phyloP scores from a whole-genome alignment of 352 stramenopile genomes.

The Globisporangium carolinianum region DNA sequence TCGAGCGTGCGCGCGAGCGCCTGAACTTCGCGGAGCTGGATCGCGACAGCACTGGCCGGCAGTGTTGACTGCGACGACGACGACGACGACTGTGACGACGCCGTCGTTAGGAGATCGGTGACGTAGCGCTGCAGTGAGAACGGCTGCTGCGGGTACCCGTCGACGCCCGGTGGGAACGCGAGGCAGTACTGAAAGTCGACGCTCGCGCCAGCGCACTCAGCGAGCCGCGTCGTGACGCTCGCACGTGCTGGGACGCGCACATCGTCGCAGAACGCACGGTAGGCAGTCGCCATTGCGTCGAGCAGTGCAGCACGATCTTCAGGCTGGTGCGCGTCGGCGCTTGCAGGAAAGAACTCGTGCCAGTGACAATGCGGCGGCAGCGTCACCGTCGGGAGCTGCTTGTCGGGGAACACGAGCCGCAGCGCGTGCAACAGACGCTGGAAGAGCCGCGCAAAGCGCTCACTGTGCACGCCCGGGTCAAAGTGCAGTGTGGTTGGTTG shows the following conservation, averaged over 20 bases:
- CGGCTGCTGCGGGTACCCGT: slow-evolving; percentile 21
- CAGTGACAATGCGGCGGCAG: slow-evolving; percentile 38
- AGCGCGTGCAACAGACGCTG: slow-evolving; percentile 45
- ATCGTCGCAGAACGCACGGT: slow-evolving; percentile 59
- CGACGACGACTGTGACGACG: background rate
- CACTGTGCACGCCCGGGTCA: slow-evolving; percentile 45
- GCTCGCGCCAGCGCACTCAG: slow-evolving; percentile 39
- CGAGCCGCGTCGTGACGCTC: slow-evolving; percentile 35
- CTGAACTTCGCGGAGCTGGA: slow-evolving; percentile 36
- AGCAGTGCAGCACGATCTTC: slow-evolving; percentile 11
- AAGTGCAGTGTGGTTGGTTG: slow-evolving; percentile 29
- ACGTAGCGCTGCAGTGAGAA: slow-evolving; percentile 2
- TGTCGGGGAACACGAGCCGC: slow-evolving; percentile 34
- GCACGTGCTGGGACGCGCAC: slow-evolving; percentile 34
- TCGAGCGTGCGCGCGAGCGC: slow-evolving; percentile 37
- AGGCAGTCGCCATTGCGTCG: slow-evolving; percentile 36
- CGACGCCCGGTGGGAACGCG: slow-evolving; percentile 20
- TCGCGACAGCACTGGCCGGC: slow-evolving; percentile 1
- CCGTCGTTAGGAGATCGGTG: background rate
- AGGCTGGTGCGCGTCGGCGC: background rate
- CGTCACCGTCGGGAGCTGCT: slow-evolving; percentile 22
- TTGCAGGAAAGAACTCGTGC: slow-evolving; percentile 40
- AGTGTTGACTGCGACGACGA: background rate
- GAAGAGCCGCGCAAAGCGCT: slow-evolving; percentile 42
- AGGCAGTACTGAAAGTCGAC: slow-evolving; percentile 70